Base-by-base conservation (phyloP, 768 basidiomycete species). In the Leccinum subgranulosum region DNA sequence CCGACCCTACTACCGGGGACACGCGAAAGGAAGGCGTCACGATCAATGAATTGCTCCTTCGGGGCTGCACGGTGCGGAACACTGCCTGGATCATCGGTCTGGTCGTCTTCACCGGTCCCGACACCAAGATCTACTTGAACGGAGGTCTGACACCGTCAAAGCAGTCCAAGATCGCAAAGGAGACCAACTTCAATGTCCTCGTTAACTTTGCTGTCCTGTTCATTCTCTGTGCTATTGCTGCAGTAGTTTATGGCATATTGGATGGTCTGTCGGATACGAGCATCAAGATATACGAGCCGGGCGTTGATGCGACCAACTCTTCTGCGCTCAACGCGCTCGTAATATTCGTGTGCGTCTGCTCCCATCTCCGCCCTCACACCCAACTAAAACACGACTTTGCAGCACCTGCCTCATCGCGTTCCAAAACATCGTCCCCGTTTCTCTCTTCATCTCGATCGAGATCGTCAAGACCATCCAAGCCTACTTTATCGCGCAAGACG, bases 401-500 rank as follows among this genome's bases (percentile, higher is more conserved):
- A 97, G 94, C 27, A 92, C 94, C 2, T 91, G 89, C 70, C 83
- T 99, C 41, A 92, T 98, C 69, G 90, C 92, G 3, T 98, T 98
- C 79, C 95, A 98, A 75, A 98, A 98, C 73, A 95, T 97, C 69
- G 89, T 98, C 14, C 95, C 95, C 23, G 88, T 97, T 56, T 94
- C 94, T 3, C 82, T 98, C 23, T 96, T 96, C 78, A 97, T 98
- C 69, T 95, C 95, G 49, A 94, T 97, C 68, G 95, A 98, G 76
- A 91, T 97, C 62, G 94, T 97, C 79, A 97, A 97, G 78, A 97
- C 95, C 2, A 92, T 96, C 56, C 95, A 97, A 70, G 95, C 95
- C 3, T 96, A 84, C 76, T 96, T 97, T 77, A 98, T 97, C 68
- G 90, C 89, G 8, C 93, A 96, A 71, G 95, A 98, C 69, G 66